These are phyloP conservation scores for Macrophomina pseudophaseolina DNA, from an alignment of 2,329 filamentous ascomycete genomes.

Conservation along the genomic window DNA sequence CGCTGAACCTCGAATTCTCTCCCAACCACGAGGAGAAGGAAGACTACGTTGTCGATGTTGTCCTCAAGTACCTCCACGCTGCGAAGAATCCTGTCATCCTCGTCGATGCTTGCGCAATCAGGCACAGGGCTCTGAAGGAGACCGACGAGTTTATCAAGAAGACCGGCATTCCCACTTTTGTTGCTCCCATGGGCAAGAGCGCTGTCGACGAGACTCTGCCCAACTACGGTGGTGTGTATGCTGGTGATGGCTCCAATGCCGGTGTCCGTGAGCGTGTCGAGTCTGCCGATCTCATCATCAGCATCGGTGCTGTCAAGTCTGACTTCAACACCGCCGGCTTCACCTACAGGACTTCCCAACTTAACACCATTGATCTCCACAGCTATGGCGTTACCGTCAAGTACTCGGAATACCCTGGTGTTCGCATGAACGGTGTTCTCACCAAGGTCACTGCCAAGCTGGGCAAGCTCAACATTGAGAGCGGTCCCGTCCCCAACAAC, in stretches of 20 bases:
- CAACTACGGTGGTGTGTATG: conserved; percentile 85
- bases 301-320: conserved; percentile 71
- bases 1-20: conserved; percentile 69
- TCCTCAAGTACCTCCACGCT: conserved; percentile 72
- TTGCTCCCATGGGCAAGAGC: conserved; percentile 90
- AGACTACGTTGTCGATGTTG: conserved; percentile 80
- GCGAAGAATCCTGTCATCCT: conserved; percentile 79
- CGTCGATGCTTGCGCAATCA: conserved; percentile 81
- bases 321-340: conserved; percentile 87
- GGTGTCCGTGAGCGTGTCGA: conserved; percentile 69
- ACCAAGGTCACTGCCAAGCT: conserved; percentile 68
- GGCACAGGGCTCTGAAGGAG: conserved; percentile 74
- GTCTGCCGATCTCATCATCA: conserved; percentile 71
- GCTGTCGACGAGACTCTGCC: conserved; percentile 76
- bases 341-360: conserved; percentile 76
- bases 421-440: conserved; percentile 79
- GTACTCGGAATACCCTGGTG: conserved; percentile 77
- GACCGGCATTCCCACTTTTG: conserved; percentile 78
- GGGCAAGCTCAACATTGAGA: conserved; percentile 60
- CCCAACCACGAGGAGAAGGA: conserved; percentile 73
- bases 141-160: conserved; percentile 74
- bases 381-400: conserved; percentile 73
- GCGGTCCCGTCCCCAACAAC: conserved; percentile 61
- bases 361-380: conserved; percentile 82
- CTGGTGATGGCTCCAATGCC: conserved; percentile 74